Percentiles rank a stretch among this genome's conserved stretches.
phyloP scores from a whole-genome alignment of 2,329 filamentous ascomycete species.

The Spiromastix sp. region DNA sequence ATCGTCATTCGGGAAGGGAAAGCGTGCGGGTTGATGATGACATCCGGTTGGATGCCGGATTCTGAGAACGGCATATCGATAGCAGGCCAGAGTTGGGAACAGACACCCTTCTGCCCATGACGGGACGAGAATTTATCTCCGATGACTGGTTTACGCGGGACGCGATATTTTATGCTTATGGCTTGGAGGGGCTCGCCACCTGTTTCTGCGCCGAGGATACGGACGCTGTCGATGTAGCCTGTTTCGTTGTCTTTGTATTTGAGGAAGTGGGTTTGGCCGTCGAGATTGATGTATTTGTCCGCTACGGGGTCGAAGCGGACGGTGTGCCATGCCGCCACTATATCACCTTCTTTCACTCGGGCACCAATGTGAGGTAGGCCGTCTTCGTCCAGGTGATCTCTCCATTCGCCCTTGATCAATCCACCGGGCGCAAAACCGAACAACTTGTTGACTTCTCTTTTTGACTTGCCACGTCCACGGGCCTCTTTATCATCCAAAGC shows the following conservation, averaged over 20 bases:
- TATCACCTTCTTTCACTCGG: slow-evolving; percentile 67
- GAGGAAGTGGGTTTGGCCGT: slow-evolving; percentile 75
- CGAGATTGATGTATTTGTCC: slow-evolving; percentile 70
- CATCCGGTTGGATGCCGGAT: slow-evolving; percentile 88
- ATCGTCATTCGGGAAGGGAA: slow-evolving; percentile 99
- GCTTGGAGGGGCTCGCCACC: slow-evolving; percentile 77
- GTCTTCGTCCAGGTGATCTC: slow-evolving; percentile 70
- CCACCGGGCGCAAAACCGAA: slow-evolving; percentile 84
- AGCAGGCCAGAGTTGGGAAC: slow-evolving; percentile 88
- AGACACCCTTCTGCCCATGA: slow-evolving; percentile 96
- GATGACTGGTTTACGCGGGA: slow-evolving; percentile 83
- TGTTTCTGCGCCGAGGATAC: slow-evolving; percentile 75
- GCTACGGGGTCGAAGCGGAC: slow-evolving; percentile 65
- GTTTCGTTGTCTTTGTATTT: slow-evolving; percentile 90
- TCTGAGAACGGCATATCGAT: slow-evolving; percentile 96
- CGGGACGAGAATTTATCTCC: slow-evolving; percentile 99
- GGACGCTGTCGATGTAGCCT: slow-evolving; percentile 85
- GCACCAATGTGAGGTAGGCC: slow-evolving; percentile 75
- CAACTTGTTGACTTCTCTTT: slow-evolving; percentile 63
- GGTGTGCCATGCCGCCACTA: slow-evolving; percentile 81
- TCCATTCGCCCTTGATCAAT: slow-evolving; percentile 59
- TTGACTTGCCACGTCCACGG: slow-evolving; percentile 52
- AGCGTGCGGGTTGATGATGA: slow-evolving; percentile 98
- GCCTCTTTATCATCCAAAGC: slow-evolving; percentile 68
- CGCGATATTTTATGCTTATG: slow-evolving; percentile 83